A percentile compares a stretch with the other conserved stretches of the same genome.
Evolutionary conservation across 495 filamentous ascomycete genomes (phyloP).

Genomic region (Tuber melanosporum): DNA sequence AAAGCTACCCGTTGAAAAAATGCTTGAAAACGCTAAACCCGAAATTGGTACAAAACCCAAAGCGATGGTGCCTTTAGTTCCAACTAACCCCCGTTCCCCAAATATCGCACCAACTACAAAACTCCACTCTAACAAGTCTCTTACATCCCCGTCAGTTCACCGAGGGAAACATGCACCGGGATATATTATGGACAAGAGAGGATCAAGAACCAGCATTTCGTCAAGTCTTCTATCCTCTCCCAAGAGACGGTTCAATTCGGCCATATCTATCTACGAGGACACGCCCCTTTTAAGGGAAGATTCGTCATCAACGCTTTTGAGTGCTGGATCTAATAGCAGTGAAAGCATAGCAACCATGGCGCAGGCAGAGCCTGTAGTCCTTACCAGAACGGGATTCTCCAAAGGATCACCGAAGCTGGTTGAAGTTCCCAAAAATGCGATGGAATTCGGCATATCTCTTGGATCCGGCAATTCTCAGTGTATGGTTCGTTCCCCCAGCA

Average conservation of each 20-base stretch:
- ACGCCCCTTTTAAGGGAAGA: not conserved
- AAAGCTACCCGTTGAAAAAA: not conserved
- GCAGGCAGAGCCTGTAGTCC: not conserved
- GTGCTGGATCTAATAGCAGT: constrained; percentile 13
- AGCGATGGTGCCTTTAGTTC: not conserved
- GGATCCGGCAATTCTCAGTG: not conserved
- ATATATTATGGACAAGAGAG: not conserved
- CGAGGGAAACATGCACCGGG: not conserved
- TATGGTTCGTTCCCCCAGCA: not conserved
- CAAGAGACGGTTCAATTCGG: not conserved
- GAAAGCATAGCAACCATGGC: constrained; percentile 11
- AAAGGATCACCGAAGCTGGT: constrained; percentile 17
- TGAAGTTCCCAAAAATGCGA: constrained; percentile 12
- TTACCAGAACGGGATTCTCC: not conserved
- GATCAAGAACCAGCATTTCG: constrained; percentile 6
- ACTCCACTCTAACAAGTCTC: not conserved
- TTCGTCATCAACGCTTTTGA: constrained; percentile 16
- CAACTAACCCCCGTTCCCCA: not conserved
- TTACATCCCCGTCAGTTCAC: not conserved
- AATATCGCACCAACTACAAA: not conserved
- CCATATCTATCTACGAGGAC: constrained; percentile 5
- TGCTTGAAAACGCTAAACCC: not conserved
- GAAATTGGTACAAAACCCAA: not conserved
- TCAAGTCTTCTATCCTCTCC: constrained; percentile 14
- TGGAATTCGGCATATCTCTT: not conserved